Evolutionary conservation across 164 flowering plant genomes (phyloP), one percentile per base, ranked within the genome.

Genomic region (Annona cherimola): DNA sequence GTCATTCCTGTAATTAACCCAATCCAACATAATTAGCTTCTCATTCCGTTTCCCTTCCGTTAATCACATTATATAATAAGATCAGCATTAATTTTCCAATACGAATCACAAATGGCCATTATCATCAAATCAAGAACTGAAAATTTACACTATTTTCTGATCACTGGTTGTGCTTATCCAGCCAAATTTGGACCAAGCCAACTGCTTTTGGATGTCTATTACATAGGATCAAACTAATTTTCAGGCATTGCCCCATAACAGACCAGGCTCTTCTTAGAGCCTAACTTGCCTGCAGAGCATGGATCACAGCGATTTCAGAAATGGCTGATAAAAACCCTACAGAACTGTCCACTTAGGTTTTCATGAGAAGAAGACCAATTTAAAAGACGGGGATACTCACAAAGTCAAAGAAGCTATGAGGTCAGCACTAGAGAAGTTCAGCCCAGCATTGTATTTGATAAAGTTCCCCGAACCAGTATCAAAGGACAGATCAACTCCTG

Each of bases 401-500:
- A 90, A 65, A 39, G 79, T 76, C 79, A 89, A 62, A 42, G 96
- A 77, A 69, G 92, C 90, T 76, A 89, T 82, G 4, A 90, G 88
- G 61, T 90, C 96, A 44, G 83, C 74, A 66, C 74, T 77, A 18
- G 88, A 67, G 78, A 72, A 86, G 78, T 81, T 85, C 76, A 88
- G 46, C 41, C 87, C 96, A 20, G 84, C 88, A 83, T 90, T 89
- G 68, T 45, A 81, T 62, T 90, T 89, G 72, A 81, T 81, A 73
- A 90, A 78, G 77, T 82, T 84, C 9, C 89, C 88, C 46, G 86
- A 70, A 35, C 89, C 87, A 62, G 90, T 88, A 79, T 91, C 92
- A 68, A 86, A 89, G 12, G 91, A 71, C 4, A 91, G 64, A 76
- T 91, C 93, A 67, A 89, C 82, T 3, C 96, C 96, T 63, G 84